Evolutionary conservation across 2,329 filamentous ascomycete genomes (phyloP).

Genomic region (Akanthomyces uredinophilus): DNA sequence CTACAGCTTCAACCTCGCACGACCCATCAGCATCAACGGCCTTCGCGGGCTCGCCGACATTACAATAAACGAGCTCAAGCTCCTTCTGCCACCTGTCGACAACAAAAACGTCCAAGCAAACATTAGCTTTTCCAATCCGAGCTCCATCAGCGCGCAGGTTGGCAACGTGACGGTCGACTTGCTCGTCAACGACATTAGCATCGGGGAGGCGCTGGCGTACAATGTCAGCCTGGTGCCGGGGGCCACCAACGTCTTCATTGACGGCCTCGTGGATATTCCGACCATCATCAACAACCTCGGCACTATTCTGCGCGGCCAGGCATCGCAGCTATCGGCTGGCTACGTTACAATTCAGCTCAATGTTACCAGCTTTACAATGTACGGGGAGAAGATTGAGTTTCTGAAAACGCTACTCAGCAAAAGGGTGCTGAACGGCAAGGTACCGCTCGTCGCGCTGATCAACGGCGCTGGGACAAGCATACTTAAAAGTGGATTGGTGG

Average conservation of each 20-base stretch:
- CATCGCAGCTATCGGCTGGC: not conserved
- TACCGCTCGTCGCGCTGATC: slow-evolving; percentile 3
- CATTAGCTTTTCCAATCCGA: slow-evolving; percentile 3
- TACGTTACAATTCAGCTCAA: not conserved
- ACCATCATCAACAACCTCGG: not conserved
- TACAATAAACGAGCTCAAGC: not conserved
- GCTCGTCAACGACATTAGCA: not conserved
- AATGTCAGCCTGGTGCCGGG: slow-evolving; percentile 2
- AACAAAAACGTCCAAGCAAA: slow-evolving; percentile 6
- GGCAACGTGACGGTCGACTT: slow-evolving; percentile 4
- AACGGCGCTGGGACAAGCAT: slow-evolving; percentile 4
- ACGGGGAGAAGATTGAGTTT: slow-evolving; percentile 7
- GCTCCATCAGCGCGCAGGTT: slow-evolving; percentile 1
- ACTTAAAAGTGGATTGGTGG: not conserved
- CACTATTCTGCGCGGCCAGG: not conserved
- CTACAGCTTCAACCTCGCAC: not conserved
- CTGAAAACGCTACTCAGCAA: not conserved
- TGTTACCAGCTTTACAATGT: not conserved
- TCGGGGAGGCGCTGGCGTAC: not conserved
- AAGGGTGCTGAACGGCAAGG: not conserved
- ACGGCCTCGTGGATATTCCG: not conserved
- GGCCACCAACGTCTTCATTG: not conserved
- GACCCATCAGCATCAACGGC: not conserved
- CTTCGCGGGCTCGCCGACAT: slow-evolving; percentile 1
- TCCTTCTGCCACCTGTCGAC: not conserved